Evolutionary conservation across 148 eudicot species (phyloP).

Genomic region (Cornus kousa): DNA sequence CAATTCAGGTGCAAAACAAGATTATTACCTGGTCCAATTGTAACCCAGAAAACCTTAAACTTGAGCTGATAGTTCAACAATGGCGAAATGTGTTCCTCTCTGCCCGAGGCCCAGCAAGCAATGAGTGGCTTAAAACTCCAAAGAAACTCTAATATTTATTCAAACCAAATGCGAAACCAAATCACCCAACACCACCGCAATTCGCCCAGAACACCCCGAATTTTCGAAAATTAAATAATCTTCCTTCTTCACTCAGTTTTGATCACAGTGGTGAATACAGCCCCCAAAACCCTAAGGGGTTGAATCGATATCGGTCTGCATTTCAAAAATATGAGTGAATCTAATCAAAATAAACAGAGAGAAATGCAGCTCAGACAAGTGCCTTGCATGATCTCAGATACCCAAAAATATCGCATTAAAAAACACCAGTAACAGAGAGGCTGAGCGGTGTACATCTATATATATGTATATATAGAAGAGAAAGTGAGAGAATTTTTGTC

Average conservation of each 20-base stretch:
- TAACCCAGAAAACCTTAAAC: not conserved
- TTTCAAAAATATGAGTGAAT: not conserved
- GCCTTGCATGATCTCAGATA: not conserved
- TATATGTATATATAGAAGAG: not conserved
- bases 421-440: not conserved
- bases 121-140: not conserved
- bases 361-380: not conserved
- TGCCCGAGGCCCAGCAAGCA: not conserved
- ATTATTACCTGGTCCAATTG: not conserved
- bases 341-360: not conserved
- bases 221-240: not conserved
- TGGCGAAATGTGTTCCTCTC: not conserved
- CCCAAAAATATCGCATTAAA: not conserved
- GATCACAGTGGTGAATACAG: not conserved
- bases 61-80: not conserved
- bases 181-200: not conserved
- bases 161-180: not conserved
- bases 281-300: constrained; percentile 1
- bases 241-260: not conserved
- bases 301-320: not conserved
- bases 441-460: not conserved
- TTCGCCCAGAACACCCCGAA: not conserved
- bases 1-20: not conserved
- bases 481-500: not conserved
- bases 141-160: not conserved